phyloP scores from a whole-genome alignment of 2,329 filamentous ascomycete species.

The Dactylonectria estremocensis region DNA sequence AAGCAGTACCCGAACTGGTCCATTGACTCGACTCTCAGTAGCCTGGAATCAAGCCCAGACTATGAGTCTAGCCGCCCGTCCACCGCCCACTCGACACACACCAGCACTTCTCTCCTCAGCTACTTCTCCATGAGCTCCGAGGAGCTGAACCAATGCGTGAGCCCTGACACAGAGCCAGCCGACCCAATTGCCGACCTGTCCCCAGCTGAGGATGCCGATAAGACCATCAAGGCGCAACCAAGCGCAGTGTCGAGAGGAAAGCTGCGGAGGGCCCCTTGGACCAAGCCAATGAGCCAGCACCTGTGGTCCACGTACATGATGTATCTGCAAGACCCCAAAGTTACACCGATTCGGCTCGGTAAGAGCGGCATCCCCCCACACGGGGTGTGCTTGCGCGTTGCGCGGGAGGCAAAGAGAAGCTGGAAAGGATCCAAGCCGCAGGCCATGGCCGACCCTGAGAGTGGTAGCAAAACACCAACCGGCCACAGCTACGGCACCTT shows the following conservation, averaged over 20 bases:
- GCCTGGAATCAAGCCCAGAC: slow-evolving; percentile 72
- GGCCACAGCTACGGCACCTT: slow-evolving; percentile 63
- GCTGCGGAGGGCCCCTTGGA: slow-evolving; percentile 72
- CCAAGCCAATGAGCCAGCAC: slow-evolving; percentile 75
- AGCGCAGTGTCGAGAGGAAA: slow-evolving; percentile 44
- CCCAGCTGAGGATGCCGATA: slow-evolving; percentile 50
- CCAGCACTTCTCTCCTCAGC: slow-evolving; percentile 71
- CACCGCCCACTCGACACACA: slow-evolving; percentile 72
- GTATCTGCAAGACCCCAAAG: slow-evolving; percentile 77
- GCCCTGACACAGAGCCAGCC: slow-evolving; percentile 59
- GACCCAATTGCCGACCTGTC: slow-evolving; percentile 46
- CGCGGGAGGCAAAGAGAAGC: slow-evolving; percentile 75
- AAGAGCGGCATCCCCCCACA: slow-evolving; percentile 76
- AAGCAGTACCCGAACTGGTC: slow-evolving; percentile 72
- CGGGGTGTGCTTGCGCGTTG: slow-evolving; percentile 75
- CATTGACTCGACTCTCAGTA: slow-evolving; percentile 69
- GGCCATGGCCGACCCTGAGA: slow-evolving; percentile 56
- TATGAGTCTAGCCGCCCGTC: slow-evolving; percentile 73
- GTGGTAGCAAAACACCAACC: slow-evolving; percentile 71
- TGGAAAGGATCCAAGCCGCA: slow-evolving; percentile 74
- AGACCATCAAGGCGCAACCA: slow-evolving; percentile 49
- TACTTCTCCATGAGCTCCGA: slow-evolving; percentile 70
- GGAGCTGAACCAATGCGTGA: slow-evolving; percentile 66
- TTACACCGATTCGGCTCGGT: slow-evolving; percentile 76
- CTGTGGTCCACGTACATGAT: slow-evolving; percentile 76